Base-by-base conservation (phyloP, 1,284 basidiomycete species). In the Gomphus bonarii region DNA sequence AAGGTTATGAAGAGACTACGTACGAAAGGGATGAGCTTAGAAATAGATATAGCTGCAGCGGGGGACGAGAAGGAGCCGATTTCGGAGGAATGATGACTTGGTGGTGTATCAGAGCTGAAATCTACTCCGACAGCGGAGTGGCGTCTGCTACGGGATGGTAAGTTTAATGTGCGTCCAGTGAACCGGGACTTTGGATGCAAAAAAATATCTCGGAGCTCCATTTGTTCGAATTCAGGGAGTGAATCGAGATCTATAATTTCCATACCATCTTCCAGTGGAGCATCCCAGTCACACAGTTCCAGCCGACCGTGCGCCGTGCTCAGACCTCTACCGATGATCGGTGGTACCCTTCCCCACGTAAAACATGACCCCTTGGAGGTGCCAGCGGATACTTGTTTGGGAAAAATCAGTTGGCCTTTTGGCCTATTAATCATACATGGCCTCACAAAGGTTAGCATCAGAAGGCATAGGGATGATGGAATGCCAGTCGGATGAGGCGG, bases 141-240 rank as follows among this genome's bases (percentile, higher is more conserved):
- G 18, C 55, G 55, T 9, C 12, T 16, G 22, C 33, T 20, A 22
- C 18, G 44, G 10, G 49, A 14, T 25, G 38, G 12, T 43, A 16
- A 18, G 3, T n/a, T 7, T 25, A 31, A 28, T 43, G 11, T 12
- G 20, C 33, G 11, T 20, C 9, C 10, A 3, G 2, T 25, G n/a
- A 40, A 28, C 20, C 28, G 18, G 20, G 22, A 30, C 10, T 43
- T 16, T 28, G 33, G 42, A 22, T 25, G 1, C 18, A 31, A 6
- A 7, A 57, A 33, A 14, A 28, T n/a, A 20, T 50, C 40, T 8
- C 10, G 8, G 20, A 57, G 51, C 18, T 57, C 49, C 18, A 36
- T 57, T 11, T 25, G 10, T 22, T 57, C 55, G 50, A 57, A 57
- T 51, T 57, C 55, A n/a, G 18, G 48, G 20, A 48, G 22, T 12